phyloP scores from a whole-genome alignment of 805 yeast species.

The Ascoidea rubescens region DNA sequence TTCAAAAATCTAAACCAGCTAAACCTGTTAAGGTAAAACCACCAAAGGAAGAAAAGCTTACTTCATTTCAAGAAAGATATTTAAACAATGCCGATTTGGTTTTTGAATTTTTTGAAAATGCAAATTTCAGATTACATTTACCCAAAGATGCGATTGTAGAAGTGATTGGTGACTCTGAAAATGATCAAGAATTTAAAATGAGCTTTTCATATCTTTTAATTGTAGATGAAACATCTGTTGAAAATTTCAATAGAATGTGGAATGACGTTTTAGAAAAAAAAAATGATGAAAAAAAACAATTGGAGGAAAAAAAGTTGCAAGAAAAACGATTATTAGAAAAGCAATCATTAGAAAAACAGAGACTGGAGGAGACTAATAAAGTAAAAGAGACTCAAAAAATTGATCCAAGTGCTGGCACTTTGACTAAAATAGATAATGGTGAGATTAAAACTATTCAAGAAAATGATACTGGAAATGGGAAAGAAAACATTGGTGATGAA shows the following conservation, averaged over 20 bases:
- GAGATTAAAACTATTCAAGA: slow-evolving; percentile 7
- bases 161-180: slow-evolving; percentile 20
- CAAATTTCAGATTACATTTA: slow-evolving; percentile 55
- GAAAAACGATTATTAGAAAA: no score
- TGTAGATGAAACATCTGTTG: slow-evolving; percentile 4
- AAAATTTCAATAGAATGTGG: background rate
- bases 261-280: slow-evolving; percentile 11
- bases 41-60: slow-evolving; percentile 40
- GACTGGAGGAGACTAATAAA: no score
- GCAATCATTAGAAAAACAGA: no score
- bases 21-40: slow-evolving; percentile 7
- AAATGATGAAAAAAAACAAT: background rate
- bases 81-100: slow-evolving; percentile 57
- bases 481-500: background rate
- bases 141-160: slow-evolving; percentile 75
- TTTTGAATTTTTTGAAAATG: slow-evolving; percentile 74
- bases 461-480: background rate
- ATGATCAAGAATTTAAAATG: slow-evolving; percentile 12
- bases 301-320: background rate
- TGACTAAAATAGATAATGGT: background rate
- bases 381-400: no score
- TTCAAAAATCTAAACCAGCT: slow-evolving; percentile 10
- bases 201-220: slow-evolving; percentile 24
- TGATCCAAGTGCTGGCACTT: no score
- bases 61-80: slow-evolving; percentile 68